phyloP scores from a whole-genome alignment of 352 stramenopile species.

The Elongisporangium prolatum region DNA sequence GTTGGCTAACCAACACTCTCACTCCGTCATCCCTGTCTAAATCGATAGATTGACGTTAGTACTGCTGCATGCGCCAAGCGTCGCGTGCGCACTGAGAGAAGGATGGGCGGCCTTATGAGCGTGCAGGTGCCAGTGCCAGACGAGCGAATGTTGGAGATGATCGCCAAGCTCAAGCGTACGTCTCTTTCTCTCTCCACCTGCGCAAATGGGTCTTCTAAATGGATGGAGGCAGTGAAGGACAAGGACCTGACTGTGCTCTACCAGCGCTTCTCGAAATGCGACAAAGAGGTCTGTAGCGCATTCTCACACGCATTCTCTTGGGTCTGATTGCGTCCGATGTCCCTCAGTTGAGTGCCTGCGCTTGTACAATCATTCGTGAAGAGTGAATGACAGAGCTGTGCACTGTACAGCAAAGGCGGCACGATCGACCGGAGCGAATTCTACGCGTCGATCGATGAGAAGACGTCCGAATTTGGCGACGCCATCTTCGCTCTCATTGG shows the following conservation, averaged over 20 bases:
- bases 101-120: conserved; percentile 47
- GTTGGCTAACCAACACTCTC: neutral
- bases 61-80: neutral
- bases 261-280: conserved; percentile 50
- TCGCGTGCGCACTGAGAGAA: neutral
- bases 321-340: too few relatives aligned
- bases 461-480: conserved; percentile 65
- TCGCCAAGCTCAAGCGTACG: conserved; percentile 59
- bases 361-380: neutral
- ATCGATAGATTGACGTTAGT: conserved; percentile 18
- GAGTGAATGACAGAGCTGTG: neutral
- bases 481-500: conserved; percentile 70
- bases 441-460: conserved; percentile 63
- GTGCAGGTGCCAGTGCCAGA: conserved; percentile 46
- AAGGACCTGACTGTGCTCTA: conserved; percentile 52
- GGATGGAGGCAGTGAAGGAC: conserved; percentile 38
- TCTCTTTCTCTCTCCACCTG: neutral
- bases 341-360: neutral
- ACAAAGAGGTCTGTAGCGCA: conserved; percentile 46
- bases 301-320: too few relatives aligned
- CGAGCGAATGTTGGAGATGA: conserved; percentile 68
- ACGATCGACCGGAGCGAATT: conserved; percentile 69
- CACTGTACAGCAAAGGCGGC: conserved; percentile 41
- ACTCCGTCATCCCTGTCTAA: neutral
- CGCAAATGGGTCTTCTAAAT: neutral